These are phyloP conservation scores for Eragrostis tef DNA, from an alignment of 202 grass and related monocot species.

Conservation along the genomic window DNA sequence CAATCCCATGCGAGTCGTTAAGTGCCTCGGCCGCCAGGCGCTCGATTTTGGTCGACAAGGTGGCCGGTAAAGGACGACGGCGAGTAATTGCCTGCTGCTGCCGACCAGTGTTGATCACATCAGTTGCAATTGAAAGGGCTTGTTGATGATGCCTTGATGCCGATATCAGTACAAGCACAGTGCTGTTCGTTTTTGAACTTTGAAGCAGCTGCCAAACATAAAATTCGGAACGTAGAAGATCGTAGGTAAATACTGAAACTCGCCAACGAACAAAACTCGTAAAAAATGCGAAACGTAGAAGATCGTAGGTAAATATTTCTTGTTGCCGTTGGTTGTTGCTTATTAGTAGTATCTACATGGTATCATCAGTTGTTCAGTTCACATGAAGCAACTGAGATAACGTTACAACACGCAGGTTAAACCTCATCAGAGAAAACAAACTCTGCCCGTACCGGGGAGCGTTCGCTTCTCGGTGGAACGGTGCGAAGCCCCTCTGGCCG, in stretches of 20 bases:
- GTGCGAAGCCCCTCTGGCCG: slow-evolving; percentile 1
- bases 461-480: not conserved
- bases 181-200: not conserved
- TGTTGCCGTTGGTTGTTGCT: not conserved
- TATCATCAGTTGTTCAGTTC: slow-evolving; percentile 5
- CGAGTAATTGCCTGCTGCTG: not conserved
- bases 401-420: not conserved
- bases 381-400: not conserved
- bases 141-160: not conserved
- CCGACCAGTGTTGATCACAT: not conserved
- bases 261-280: not conserved
- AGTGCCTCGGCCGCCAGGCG: no score
- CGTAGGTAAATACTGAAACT: not conserved
- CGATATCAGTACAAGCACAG: not conserved
- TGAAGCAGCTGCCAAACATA: not conserved
- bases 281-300: not conserved
- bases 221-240: no score
- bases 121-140: not conserved
- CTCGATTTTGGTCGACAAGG: not conserved
- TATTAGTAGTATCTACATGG: not conserved
- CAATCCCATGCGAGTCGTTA: no score
- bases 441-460: not conserved
- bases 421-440: not conserved
- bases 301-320: not conserved
- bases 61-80: not conserved